Evolutionary conservation across 805 yeast species (phyloP), one percentile per base, ranked within the genome.

Genomic region (Metschnikowia drakensbergensis): DNA sequence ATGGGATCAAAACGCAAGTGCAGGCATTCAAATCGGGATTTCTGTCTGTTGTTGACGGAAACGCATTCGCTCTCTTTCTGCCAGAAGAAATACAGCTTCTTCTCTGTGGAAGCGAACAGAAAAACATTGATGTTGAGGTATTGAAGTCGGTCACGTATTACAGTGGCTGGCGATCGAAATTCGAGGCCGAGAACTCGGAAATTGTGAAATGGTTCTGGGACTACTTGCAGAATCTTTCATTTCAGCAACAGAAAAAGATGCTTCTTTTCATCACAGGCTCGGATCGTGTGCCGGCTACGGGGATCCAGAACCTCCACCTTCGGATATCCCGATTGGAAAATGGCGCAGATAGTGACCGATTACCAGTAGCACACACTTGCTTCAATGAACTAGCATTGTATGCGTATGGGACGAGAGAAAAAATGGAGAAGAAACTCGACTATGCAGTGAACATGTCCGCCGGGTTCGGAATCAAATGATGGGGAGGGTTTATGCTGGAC

Each of bases 291-390:
- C 98, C 99, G 0, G 96, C 97, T 0, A 88, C 96, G 0, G 99
- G 99, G 0, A 75, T 89, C 28, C 83, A 86, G 29, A 84, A 86
- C 45, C 68, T 92, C 69, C 74, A 75, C 38, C 84, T 94, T 59
- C 83, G 83, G 51, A 79, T 92, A n/a, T 79, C 84, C 11, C 77
- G 78, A 47, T 58, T 70, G 9, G 53, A 55, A 13, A 52, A 53
- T 26, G 69, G 66, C 5, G 57, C 53, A 1, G 74, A 71, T 30
- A 63, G 69, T 33, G 72, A 77, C 1, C 70, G 84, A 42, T 67
- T 91, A 13, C 98, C 98, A 0, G 70, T 85, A 11, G 89, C 97
- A 0, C 98, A 92, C 62, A 94, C 98, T 0, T 92, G 99, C 58
- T 92, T 94, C 71, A 94, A 92, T 62, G 96, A 92, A 69, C 63